Evolutionary conservation across 208 protist species (phyloP).

Genomic region (Acanthamoeba royreba): DNA sequence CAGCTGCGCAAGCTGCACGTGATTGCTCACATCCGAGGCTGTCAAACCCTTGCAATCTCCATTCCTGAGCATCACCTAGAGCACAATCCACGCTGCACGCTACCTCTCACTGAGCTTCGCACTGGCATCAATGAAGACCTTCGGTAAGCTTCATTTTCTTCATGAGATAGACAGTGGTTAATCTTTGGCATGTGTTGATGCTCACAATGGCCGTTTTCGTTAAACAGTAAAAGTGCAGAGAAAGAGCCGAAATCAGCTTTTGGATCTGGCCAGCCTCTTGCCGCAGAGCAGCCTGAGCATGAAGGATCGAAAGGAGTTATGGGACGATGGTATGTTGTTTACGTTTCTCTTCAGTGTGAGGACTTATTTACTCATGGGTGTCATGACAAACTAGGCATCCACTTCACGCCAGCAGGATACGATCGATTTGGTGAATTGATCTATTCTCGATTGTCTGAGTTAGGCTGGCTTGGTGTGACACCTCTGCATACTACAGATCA

Average conservation of each 20-base stretch:
- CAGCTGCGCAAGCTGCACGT: not conserved
- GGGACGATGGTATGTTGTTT: not conserved
- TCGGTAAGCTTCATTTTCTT: not conserved
- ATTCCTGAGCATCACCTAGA: not conserved
- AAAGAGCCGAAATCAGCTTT: not conserved
- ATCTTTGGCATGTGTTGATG: not conserved
- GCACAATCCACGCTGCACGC: not conserved
- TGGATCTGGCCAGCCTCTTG: not conserved
- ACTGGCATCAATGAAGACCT: not conserved
- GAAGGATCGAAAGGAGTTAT: not conserved
- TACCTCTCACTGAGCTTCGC: not conserved
- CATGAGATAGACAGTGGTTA: too few species aligned
- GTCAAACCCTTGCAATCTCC: not conserved
- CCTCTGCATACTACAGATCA: too few species aligned
- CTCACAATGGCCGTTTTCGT: not conserved
- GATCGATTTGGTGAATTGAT: too few species aligned
- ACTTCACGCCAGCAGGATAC: too few species aligned
- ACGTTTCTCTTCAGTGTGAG: too few species aligned
- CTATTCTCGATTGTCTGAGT: too few species aligned
- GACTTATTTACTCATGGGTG: too few species aligned
- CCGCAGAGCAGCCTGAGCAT: not conserved
- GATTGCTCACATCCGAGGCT: not conserved
- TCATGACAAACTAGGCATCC: too few species aligned
- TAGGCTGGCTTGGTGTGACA: too few species aligned
- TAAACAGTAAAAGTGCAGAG: not conserved